Conservation (phyloP, 352 stramenopile species). For the Phytophthora brassicae region DNA sequence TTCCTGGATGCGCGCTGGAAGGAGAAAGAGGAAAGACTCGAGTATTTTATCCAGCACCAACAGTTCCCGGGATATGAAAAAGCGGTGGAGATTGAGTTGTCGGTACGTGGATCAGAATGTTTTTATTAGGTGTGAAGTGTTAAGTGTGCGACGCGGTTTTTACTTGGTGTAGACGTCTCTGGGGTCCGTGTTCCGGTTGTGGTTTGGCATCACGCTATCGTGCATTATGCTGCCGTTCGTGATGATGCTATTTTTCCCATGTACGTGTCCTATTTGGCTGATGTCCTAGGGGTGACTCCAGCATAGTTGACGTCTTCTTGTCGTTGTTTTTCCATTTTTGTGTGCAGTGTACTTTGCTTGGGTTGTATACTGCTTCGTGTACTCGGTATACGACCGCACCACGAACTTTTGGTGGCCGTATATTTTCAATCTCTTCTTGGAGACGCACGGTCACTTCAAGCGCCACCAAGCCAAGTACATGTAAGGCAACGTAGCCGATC, state of each 20-base stretch:
- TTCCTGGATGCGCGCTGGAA: constrained; percentile 76
- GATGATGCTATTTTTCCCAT: constrained; percentile 78
- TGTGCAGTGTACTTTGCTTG: constrained; percentile 74
- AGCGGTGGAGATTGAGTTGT: constrained; percentile 37
- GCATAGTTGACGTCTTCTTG: not conserved
- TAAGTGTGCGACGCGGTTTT: constrained; percentile 11
- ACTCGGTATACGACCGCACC: constrained; percentile 82
- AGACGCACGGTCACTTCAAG: constrained; percentile 61
- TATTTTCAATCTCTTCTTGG: constrained; percentile 77
- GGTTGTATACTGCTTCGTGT: constrained; percentile 84
- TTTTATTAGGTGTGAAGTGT: not conserved
- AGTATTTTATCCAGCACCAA: constrained; percentile 79
- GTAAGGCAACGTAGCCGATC: constrained; percentile 17
- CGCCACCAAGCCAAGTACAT: constrained; percentile 32
- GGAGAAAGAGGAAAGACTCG: constrained; percentile 75
- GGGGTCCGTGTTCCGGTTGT: constrained; percentile 67
- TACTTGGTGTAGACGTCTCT: constrained; percentile 52
- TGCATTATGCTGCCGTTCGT: constrained; percentile 72
- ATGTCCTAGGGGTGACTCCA: not conserved
- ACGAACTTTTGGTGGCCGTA: constrained; percentile 88
- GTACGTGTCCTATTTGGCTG: constrained; percentile 34
- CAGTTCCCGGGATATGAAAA: constrained; percentile 41
- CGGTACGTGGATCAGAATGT: constrained; percentile 27
- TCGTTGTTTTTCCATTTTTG: not conserved
- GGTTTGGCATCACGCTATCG: constrained; percentile 64